Base-by-base conservation (phyloP, 768 basidiomycete genomes). In the Rickenella mellea region DNA sequence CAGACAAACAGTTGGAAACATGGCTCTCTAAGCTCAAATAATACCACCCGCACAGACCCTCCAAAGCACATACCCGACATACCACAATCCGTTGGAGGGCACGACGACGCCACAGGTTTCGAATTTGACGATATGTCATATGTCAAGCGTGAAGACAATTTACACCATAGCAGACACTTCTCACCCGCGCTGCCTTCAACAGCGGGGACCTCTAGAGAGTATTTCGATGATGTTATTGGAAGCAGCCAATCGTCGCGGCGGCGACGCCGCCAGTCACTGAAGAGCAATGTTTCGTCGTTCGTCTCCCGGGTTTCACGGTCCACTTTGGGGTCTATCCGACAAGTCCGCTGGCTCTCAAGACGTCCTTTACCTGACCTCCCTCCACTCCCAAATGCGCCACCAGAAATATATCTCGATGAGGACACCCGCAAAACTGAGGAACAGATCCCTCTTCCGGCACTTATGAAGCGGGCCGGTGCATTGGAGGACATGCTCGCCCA, bases 341-440 rank as follows among this genome's bases (percentile, higher is more conserved):
- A 63, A 27, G 50, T 71, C 39, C 46, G 56, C 25, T 68, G 73
- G 71, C 62, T 66, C 44, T 69, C 57, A 44, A 48, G 53, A 20
- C 79, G 80, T 52, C 76, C 77, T 3, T 58, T 81, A 12, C 78
- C 80, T 6, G 78, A 76, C 1, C 65, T 81, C 20, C 80, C 79
- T 12, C 60, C 58, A 15, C 65, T 75, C 11, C 69, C 75, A 2
- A 67, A 70, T 15, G 57, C 73, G 15, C 25, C 36, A 14, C 15
- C 43, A 4, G 15, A 38, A 6, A 50, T 74, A 26, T 56, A 64
- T 2, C 54, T 55, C 10, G 71, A 73, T 45, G 57, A 55, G 41
- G 66, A 65, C 27, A 60, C 68, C 48, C 62, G 63, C 33, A 65
- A 61, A 43, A 58, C 55, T 33, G 79, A 80, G 36, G 66, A 70